Base-by-base conservation (phyloP, 345 rosid species). In the Salix caprea region DNA sequence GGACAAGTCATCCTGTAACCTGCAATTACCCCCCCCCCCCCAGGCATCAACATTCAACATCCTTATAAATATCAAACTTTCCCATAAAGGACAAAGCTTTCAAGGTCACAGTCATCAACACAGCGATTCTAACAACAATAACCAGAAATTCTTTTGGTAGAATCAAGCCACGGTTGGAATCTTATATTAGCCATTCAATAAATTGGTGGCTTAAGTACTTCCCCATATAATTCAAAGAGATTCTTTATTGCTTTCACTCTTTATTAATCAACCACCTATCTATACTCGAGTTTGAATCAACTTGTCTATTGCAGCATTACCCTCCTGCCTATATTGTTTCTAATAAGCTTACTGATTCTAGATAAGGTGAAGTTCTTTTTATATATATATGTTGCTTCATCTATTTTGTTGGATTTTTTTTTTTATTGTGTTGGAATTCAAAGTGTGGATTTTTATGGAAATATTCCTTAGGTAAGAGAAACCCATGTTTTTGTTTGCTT, bases 171-270 rank as follows among this genome's bases (percentile, higher is more conserved):
- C n/a, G 81, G 69, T 8, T 58, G 19, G 85, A 85, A 75, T 79
- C 80, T 83, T 75, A 32, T 74, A 37, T 74, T 77, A 75, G 77
- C 94, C 97, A 85, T 86, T 86, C 87, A 84, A 83, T 77, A 73
- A 76, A 85, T 64, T 84, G 80, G 95, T 90, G 95, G 95, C 92
- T 79, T 79, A 52, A 48, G 37, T 21, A 61, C 71, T 58, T 58
- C 70, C 67, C 26, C 50, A 42, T 30, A 6, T 67, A 2, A 67
- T 39, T 16, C n/a, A 19, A 34, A 16, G 37, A 76, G 81, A 77
- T 85, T 84, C 84, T 68, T 69, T 65, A 40, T 70, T 36, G 19
- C 77, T 70, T 69, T 67, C 56, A 34, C 66, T 76, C 58, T 72
- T 54, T 56, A 16, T 52, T 18, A 52, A 52, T n/a, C 58, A 52